A percentile compares a stretch with the other conserved stretches of the same genome.
phyloP scores from a whole-genome alignment of 805 yeast genomes.

The Metschnikowia lachancei region DNA sequence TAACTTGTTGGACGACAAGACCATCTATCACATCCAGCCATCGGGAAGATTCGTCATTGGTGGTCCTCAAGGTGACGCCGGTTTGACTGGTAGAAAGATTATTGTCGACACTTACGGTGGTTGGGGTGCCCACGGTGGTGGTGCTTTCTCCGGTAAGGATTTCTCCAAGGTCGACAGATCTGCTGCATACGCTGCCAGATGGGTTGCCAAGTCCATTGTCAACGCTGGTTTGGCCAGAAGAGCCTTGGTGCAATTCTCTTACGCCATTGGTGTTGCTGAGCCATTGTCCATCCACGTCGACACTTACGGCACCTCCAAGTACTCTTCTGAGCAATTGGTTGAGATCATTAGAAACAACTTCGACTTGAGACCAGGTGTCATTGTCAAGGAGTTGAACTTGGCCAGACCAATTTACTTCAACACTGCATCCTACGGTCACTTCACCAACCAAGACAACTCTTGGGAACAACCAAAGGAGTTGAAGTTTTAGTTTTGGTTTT shows the following conservation, averaged over 20 bases:
- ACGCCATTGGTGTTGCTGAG: conserved; percentile 99
- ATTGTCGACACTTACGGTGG: conserved; percentile 99
- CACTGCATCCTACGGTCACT: conserved; percentile 99
- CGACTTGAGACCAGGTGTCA: conserved; percentile 98
- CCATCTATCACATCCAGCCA: conserved; percentile 97
- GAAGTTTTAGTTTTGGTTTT: conserved; percentile 45
- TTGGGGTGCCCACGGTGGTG: conserved; percentile 99
- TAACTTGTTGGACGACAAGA: conserved; percentile 86
- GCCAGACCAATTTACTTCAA: conserved; percentile 99
- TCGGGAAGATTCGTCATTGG: conserved; percentile 99
- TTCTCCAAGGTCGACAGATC: conserved; percentile 99
- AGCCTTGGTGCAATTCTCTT: conserved; percentile 96
- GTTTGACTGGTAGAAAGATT: conserved; percentile 98
- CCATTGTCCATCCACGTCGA: conserved; percentile 97
- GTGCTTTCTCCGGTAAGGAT: conserved; percentile 99
- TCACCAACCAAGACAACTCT: conserved; percentile 97
- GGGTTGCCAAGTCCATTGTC: conserved; percentile 99
- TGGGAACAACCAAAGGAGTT: conserved; percentile 97
- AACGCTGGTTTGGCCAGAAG: conserved; percentile 94
- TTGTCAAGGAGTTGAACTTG: conserved; percentile 92
- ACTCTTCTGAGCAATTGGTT: conserved; percentile 86
- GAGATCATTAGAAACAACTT: conserved; percentile 90
- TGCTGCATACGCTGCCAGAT: conserved; percentile 99
- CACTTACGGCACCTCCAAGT: conserved; percentile 95
- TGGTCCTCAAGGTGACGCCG: conserved; percentile 99